phyloP scores from a whole-genome alignment of 169 alveolate genomes.

The Toxoplasma gondii region DNA sequence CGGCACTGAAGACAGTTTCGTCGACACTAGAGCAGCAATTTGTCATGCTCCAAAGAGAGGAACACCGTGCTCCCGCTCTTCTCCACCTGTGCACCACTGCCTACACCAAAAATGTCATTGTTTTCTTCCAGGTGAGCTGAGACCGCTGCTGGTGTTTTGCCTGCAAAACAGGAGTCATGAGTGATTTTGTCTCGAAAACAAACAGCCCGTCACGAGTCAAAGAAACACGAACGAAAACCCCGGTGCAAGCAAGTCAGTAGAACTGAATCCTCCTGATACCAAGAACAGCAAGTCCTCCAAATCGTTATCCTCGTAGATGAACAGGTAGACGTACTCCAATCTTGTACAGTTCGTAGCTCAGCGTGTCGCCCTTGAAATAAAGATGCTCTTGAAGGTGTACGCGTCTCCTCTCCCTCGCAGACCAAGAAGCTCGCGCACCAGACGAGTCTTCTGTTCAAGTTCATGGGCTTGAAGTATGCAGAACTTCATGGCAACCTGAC shows the following conservation, averaged over 20 bases:
- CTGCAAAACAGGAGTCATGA: neutral
- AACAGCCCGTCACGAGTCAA: neutral
- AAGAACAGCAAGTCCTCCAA: neutral
- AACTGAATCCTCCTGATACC: neutral
- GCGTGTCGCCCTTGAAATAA: neutral
- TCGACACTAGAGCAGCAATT: constrained; percentile 58
- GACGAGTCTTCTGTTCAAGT: constrained; percentile 82
- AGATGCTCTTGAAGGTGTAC: constrained; percentile 11
- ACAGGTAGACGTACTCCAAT: too few relatives aligned
- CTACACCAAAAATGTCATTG: constrained; percentile 36
- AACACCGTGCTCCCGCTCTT: constrained; percentile 62
- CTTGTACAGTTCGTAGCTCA: too few relatives aligned
- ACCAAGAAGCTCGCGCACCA: constrained; percentile 93
- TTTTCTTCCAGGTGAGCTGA: constrained; percentile 63
- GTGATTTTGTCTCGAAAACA: neutral
- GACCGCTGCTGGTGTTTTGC: neutral
- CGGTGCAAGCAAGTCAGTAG: neutral
- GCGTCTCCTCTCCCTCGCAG: constrained; percentile 70
- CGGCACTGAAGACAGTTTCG: constrained; percentile 41
- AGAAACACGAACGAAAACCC: neutral
- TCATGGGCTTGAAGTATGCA: constrained; percentile 88
- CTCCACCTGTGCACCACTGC: constrained; percentile 61
- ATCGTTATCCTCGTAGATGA: too few relatives aligned
- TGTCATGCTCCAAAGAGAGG: constrained; percentile 52
- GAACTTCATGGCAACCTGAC: constrained; percentile 95